Conservation (phyloP, 2,329 filamentous ascomycete genomes). For the Trichoderma citrinoviride region DNA sequence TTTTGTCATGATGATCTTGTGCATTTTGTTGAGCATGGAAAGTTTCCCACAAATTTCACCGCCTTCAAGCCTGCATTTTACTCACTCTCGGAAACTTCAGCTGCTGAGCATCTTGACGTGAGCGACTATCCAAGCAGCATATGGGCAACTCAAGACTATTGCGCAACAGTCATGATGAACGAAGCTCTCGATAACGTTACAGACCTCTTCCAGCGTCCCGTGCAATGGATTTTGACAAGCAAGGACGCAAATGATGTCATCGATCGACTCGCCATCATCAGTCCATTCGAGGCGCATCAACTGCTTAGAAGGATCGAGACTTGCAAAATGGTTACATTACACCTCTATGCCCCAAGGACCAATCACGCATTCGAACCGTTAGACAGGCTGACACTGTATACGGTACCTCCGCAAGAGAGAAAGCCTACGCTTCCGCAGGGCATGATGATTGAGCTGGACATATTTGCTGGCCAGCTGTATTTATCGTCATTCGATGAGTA, state of each 20-base stretch:
- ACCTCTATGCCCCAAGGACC: conserved; percentile 50
- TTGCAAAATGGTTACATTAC: conserved; percentile 41
- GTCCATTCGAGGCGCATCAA: conserved; percentile 50
- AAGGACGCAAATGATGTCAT: neutral
- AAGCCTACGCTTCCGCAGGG: neutral
- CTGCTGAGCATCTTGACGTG: conserved; percentile 22
- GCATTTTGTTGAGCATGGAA: neutral
- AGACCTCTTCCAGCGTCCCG: conserved; percentile 28
- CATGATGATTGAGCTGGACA: conserved; percentile 52
- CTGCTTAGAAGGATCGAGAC: conserved; percentile 35
- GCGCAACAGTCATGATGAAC: neutral
- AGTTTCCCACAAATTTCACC: neutral
- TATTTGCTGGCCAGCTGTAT: conserved; percentile 69
- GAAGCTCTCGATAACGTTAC: neutral
- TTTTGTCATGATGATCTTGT: neutral
- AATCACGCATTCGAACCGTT: neutral
- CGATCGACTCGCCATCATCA: conserved; percentile 16
- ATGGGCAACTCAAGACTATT: conserved; percentile 19
- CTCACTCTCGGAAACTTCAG: conserved; percentile 22
- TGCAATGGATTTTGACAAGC: conserved; percentile 30
- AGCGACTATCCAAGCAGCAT: conserved; percentile 22
- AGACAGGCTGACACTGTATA: neutral
- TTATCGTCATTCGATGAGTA: conserved; percentile 56
- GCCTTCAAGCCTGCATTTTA: conserved; percentile 25
- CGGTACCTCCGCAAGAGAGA: neutral